Conservation (phyloP, 2,329 filamentous ascomycete species). For the Zymoseptoria pseudotritici region DNA sequence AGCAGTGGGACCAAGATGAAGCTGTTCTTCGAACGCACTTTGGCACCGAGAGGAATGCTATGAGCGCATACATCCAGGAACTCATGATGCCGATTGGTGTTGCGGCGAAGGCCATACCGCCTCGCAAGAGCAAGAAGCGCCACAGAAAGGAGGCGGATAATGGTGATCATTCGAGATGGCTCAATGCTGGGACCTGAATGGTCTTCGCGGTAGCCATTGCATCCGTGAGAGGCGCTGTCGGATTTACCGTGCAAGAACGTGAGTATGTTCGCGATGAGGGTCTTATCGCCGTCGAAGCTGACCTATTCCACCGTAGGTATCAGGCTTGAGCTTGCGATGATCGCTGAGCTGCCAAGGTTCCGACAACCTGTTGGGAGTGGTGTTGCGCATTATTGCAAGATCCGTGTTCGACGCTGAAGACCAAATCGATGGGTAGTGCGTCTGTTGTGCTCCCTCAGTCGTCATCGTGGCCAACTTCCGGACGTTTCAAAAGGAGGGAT, state of each 20-base stretch:
- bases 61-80: neutral
- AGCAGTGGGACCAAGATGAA: slow-evolving; percentile 6
- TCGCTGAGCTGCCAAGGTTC: too few relatives aligned
- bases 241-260: neutral
- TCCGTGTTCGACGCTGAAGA: too few relatives aligned
- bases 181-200: neutral
- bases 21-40: neutral
- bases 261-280: neutral
- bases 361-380: too few relatives aligned
- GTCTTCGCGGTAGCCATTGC: neutral
- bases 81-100: neutral
- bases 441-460: too few relatives aligned
- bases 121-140: neutral
- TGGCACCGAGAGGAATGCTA: neutral
- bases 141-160: neutral
- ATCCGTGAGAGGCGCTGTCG: neutral
- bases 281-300: neutral
- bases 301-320: neutral
- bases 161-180: neutral
- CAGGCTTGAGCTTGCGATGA: too few relatives aligned
- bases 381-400: too few relatives aligned
- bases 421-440: too few relatives aligned
- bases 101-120: neutral
- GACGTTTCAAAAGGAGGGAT: too few relatives aligned
- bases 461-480: too few relatives aligned